These are phyloP conservation scores for Stagonosporopsis rhizophila DNA, from an alignment of 2,329 filamentous ascomycete species.

Conservation along the genomic window DNA sequence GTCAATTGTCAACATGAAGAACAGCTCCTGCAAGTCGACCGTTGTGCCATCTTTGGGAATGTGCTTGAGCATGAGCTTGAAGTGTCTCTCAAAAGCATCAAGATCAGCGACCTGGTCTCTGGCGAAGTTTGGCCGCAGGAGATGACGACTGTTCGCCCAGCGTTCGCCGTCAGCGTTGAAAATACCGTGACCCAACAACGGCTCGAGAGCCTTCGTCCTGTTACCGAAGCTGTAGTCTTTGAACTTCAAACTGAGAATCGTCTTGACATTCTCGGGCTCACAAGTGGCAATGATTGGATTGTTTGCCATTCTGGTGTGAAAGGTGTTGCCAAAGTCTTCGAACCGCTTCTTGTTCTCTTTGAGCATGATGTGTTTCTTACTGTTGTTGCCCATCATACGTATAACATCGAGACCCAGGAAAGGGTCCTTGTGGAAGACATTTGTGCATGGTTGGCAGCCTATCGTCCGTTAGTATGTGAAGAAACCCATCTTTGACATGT, in stretches of 20 bases:
- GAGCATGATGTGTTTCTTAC: slow-evolving; percentile 39
- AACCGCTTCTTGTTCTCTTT: slow-evolving; percentile 34
- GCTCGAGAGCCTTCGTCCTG: slow-evolving; percentile 46
- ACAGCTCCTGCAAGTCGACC: slow-evolving; percentile 51
- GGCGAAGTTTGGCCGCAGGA: slow-evolving; percentile 63
- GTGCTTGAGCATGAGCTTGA: slow-evolving; percentile 63
- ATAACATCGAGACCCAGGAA: slow-evolving; percentile 62
- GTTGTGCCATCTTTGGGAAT: slow-evolving; percentile 62
- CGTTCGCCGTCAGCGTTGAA: slow-evolving; percentile 57
- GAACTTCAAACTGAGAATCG: slow-evolving; percentile 54
- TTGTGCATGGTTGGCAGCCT: slow-evolving; percentile 55
- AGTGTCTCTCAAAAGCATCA: slow-evolving; percentile 66
- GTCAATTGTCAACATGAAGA: slow-evolving; percentile 60
- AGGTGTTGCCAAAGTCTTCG: slow-evolving; percentile 46
- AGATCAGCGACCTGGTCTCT: slow-evolving; percentile 62
- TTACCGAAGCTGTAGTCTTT: slow-evolving; percentile 55
- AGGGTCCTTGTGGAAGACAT: slow-evolving; percentile 61
- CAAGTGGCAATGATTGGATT: slow-evolving; percentile 49
- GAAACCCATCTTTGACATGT: not conserved
- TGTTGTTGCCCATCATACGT: slow-evolving; percentile 47
- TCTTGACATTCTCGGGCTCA: slow-evolving; percentile 59
- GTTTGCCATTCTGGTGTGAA: slow-evolving; percentile 49
- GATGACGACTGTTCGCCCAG: slow-evolving; percentile 52
- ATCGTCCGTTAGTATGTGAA: not conserved
- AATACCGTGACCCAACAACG: slow-evolving; percentile 54